Evolutionary conservation across 139 green algal genomes (phyloP), one percentile per base, ranked within the genome.

Genomic region (Mychonastes homosphaera): DNA sequence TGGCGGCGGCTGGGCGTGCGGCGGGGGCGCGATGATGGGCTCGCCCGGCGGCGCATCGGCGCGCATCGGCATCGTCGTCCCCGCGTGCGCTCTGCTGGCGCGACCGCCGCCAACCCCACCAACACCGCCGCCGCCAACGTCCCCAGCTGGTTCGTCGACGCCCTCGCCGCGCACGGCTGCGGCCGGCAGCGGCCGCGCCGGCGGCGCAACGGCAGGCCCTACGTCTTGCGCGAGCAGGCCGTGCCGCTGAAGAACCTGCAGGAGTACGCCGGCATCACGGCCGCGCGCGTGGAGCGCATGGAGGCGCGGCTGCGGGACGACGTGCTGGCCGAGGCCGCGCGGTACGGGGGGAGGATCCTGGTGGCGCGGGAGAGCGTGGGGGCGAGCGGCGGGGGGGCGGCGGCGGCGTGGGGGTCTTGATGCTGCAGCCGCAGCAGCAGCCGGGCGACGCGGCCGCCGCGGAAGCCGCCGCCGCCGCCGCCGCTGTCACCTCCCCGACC

Each of bases 251-350:
- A n/a, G n/a, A n/a, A n/a, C n/a, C n/a, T n/a, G 71, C 80, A 81
- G 65, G 90, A 97, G 79, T 97, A 97, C 70, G 80, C 69, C 5
- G 88, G 87, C 61, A 97, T 97, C 66, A 79, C 85, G 36, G 63
- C 69, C 0, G 60, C 60, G 7, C 74, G 90, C 13, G 54, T 97
- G 52, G 82, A 95, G 68, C 46, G 69, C 24, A 97, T 97, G 90
- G 90, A 97, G 78, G 70, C 75, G 53, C 78, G 88, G 1, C 77
- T 97, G 36, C 87, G 88, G 74, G 69, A 75, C 33, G 90, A 97
- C 50, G 69, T 96, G 35, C 64, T 94, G 63, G 58, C 64, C 16
- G 90, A 96, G 73, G 38, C 56, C 78, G 75, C 56, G 44, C n/a
- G 47, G 33, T 63, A 79, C 56, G 71, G 60, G 40, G 84, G 83